phyloP scores from a whole-genome alignment of 2,329 filamentous ascomycete species.

The Uncinocarpus reesii region DNA sequence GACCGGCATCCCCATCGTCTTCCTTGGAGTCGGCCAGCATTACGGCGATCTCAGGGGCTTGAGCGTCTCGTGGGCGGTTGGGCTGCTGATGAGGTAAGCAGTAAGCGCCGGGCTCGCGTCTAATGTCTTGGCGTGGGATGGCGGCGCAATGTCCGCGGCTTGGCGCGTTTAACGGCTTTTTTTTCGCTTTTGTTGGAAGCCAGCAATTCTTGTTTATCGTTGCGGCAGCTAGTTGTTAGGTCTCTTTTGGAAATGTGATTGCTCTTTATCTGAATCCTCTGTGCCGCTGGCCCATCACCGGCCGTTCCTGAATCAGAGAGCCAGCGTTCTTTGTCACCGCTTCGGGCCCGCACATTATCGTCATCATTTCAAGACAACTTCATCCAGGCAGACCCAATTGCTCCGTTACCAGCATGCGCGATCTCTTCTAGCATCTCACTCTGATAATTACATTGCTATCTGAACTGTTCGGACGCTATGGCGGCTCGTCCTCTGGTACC shows the following conservation, averaged over 20 bases:
- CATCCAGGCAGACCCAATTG: neutral
- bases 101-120: neutral
- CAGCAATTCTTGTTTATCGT: neutral
- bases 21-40: slow-evolving; percentile 65
- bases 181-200: too few relatives aligned
- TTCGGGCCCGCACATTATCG: too few relatives aligned
- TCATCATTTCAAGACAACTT: too few relatives aligned
- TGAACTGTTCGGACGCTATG: neutral
- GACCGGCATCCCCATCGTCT: slow-evolving; percentile 89
- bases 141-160: neutral
- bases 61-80: slow-evolving; percentile 55
- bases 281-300: neutral
- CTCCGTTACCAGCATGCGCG: neutral
- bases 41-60: slow-evolving; percentile 55
- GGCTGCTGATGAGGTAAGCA: slow-evolving; percentile 46
- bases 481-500: slow-evolving; percentile 1
- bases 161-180: slow-evolving; percentile 4
- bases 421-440: neutral
- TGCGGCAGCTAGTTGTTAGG: too few relatives aligned
- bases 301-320: too few relatives aligned
- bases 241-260: neutral
- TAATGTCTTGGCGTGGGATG: slow-evolving; percentile 1
- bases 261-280: neutral
- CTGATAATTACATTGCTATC: neutral
- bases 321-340: too few relatives aligned